A percentile compares a stretch with the other conserved stretches of the same genome.
These are phyloP conservation scores for Syzygium grande DNA, from an alignment of 345 rosid species.

Conservation along the genomic window DNA sequence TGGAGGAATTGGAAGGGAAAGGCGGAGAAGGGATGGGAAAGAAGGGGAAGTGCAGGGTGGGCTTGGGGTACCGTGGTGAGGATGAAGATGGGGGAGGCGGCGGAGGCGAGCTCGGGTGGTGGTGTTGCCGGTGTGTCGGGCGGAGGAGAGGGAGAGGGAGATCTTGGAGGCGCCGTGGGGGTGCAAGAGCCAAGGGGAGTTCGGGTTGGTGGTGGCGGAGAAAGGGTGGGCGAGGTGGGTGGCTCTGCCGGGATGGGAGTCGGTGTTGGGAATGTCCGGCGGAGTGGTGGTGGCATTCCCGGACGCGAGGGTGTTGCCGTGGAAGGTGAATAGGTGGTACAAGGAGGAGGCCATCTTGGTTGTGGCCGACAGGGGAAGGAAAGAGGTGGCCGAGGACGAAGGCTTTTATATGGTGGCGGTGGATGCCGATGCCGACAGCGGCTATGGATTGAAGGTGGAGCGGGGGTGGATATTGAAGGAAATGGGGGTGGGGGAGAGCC, in stretches of 20 bases:
- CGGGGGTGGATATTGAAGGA: slow-evolving; percentile 60
- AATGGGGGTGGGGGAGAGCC: slow-evolving; percentile 42
- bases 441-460: slow-evolving; percentile 45
- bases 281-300: slow-evolving; percentile 68
- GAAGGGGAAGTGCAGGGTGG: slow-evolving; percentile 5
- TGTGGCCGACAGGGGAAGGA: slow-evolving; percentile 54
- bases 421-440: not conserved
- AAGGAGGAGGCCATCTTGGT: slow-evolving; percentile 72
- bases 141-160: slow-evolving; percentile 39
- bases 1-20: slow-evolving; percentile 37
- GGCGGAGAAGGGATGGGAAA: slow-evolving; percentile 16
- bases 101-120: slow-evolving; percentile 55
- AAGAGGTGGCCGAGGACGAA: slow-evolving; percentile 38
- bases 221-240: slow-evolving; percentile 89
- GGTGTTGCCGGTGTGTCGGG: slow-evolving; percentile 71
- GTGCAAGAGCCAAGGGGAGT: slow-evolving; percentile 46
- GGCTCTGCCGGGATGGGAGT: slow-evolving; percentile 72
- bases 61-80: slow-evolving; percentile 59
- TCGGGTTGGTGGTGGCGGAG: slow-evolving; percentile 68
- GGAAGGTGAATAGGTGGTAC: slow-evolving; percentile 66
- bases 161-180: slow-evolving; percentile 62
- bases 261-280: slow-evolving; percentile 21
- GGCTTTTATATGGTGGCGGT: slow-evolving; percentile 66
- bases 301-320: slow-evolving; percentile 64
- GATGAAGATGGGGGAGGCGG: slow-evolving; percentile 67